Conservation (phyloP, 1,139 yeast species). For the Candida tetrigidarum region DNA sequence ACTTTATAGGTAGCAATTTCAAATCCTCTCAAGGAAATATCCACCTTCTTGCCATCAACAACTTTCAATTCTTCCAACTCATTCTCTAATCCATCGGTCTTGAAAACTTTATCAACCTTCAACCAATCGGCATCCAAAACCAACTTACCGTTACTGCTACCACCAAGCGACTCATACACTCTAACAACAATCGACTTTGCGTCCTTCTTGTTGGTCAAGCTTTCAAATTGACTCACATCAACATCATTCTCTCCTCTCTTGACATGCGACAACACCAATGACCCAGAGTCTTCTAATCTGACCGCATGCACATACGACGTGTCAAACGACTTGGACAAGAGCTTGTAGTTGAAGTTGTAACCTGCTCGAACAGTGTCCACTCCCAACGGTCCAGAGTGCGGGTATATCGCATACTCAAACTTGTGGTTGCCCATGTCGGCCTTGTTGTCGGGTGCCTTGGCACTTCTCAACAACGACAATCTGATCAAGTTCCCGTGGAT, state of each 20-base stretch:
- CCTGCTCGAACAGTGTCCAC: constrained; percentile 73
- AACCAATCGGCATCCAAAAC: constrained; percentile 34
- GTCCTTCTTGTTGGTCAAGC: constrained; percentile 36
- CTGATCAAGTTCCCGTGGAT: constrained; percentile 91
- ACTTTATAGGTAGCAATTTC: constrained; percentile 74
- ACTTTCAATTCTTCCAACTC: constrained; percentile 37
- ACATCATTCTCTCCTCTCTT: constrained; percentile 89
- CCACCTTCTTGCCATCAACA: constrained; percentile 27
- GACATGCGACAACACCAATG: constrained; percentile 70
- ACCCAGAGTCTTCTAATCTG: constrained; percentile 36
- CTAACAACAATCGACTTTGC: constrained; percentile 70
- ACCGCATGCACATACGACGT: constrained; percentile 28
- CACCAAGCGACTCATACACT: constrained; percentile 88
- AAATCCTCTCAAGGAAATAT: constrained; percentile 67
- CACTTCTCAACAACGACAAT: constrained; percentile 77
- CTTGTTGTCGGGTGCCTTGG: constrained; percentile 88
- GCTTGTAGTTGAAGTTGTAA: constrained; percentile 76
- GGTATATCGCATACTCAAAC: constrained; percentile 82
- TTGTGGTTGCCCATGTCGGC: constrained; percentile 93
- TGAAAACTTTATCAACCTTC: constrained; percentile 53
- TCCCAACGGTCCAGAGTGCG: constrained; percentile 73
- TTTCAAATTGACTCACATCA: constrained; percentile 47
- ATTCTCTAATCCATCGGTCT: constrained; percentile 76
- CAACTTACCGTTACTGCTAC: constrained; percentile 59
- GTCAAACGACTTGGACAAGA: constrained; percentile 17